phyloP scores from a whole-genome alignment of 371 early-diverging fungal genomes.

The Choanephora cucurbitarum region DNA sequence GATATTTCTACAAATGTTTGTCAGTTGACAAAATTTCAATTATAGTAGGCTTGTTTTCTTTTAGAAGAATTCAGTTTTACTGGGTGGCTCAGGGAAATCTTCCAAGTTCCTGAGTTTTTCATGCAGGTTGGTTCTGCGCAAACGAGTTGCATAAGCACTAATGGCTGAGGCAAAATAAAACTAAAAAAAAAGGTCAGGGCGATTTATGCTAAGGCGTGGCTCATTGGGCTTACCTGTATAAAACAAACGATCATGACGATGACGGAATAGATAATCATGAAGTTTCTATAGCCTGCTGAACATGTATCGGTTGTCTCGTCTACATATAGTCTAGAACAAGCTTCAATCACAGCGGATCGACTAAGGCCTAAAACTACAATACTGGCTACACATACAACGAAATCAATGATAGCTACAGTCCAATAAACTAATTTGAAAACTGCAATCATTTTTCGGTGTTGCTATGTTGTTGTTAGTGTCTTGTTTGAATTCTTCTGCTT shows the following conservation, averaged over 20 bases:
- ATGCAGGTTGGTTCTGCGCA: constrained; percentile 33
- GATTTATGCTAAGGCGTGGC: constrained; percentile 7
- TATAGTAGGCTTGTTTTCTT: no score
- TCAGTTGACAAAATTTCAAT: no score
- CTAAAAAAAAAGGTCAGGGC: constrained; percentile 11
- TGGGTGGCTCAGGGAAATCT: constrained; percentile 33
- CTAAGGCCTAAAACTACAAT: constrained; percentile 20
- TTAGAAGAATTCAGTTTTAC: constrained; percentile 26
- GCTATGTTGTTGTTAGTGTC: constrained; percentile 10
- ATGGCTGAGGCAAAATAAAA: constrained; percentile 32
- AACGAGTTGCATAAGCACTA: constrained; percentile 31
- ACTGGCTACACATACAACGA: constrained; percentile 18
- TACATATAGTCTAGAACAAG: constrained; percentile 11
- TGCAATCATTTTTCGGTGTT: constrained; percentile 31
- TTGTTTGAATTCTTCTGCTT: background rate
- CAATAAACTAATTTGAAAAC: constrained; percentile 28
- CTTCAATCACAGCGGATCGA: constrained; percentile 6
- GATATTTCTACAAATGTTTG: no score
- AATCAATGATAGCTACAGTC: constrained; percentile 17
- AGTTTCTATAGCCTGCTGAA: constrained; percentile 8
- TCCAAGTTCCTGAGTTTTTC: constrained; percentile 33
- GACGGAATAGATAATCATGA: constrained; percentile 18
- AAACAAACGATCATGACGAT: constrained; percentile 12
- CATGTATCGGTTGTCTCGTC: constrained; percentile 16
- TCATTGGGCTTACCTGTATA: constrained; percentile 23